A percentile compares a stretch with the other conserved stretches of the same genome.
phyloP scores from a whole-genome alignment of 345 rosid genomes.

The Eucalyptus rudis region DNA sequence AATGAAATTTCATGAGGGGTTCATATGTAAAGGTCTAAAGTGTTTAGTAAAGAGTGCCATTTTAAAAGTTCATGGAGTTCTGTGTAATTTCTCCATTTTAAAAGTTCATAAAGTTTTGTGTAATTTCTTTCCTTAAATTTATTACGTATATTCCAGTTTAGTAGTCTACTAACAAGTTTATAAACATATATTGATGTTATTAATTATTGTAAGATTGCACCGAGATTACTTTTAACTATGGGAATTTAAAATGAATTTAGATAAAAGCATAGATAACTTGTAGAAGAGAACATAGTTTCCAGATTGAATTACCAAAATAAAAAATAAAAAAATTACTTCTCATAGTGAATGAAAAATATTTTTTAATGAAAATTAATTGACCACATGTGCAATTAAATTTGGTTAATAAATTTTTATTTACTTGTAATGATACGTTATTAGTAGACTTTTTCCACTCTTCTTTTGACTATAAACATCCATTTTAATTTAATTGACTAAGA shows the following conservation, averaged over 20 bases:
- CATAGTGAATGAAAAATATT: neutral
- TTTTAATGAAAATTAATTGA: neutral
- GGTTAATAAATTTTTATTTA: neutral
- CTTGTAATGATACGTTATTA: neutral
- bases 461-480: neutral
- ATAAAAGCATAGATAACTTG: neutral
- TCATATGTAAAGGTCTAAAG: neutral
- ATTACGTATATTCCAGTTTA: neutral
- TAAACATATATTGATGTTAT: neutral
- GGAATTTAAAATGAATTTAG: neutral
- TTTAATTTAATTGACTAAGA: neutral
- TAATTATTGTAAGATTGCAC: neutral
- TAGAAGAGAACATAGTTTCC: neutral
- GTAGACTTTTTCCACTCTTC: neutral
- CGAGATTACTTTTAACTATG: neutral
- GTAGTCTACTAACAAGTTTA: neutral
- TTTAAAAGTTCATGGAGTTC: neutral
- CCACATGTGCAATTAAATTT: neutral
- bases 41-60: neutral
- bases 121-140: neutral
- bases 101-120: neutral
- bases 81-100: no score
- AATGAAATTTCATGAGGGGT: neutral
- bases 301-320: neutral
- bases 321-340: neutral